Evolutionary conservation across 2,329 filamentous ascomycete genomes (phyloP).

Genomic region (Paraphoma chrysanthemicola): DNA sequence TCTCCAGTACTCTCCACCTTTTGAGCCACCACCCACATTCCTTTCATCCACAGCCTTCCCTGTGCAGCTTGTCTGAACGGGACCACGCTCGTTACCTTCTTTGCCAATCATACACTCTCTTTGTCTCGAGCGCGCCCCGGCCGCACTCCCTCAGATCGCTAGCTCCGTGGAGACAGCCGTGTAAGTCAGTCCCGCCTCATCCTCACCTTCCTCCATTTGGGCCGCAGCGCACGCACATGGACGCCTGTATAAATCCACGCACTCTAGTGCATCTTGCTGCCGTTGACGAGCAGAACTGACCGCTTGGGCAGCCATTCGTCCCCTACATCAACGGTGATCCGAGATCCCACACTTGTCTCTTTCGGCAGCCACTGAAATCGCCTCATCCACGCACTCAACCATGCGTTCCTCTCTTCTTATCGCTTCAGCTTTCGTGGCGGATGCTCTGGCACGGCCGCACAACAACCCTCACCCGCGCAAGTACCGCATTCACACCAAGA

Average conservation of each 20-base stretch:
- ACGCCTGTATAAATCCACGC: conserved; percentile 13
- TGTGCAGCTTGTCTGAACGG: conserved; percentile 29
- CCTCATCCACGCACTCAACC: conserved; percentile 13
- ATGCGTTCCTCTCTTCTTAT: conserved; percentile 39
- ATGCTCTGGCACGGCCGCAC: conserved; percentile 33
- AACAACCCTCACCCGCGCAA: conserved; percentile 15
- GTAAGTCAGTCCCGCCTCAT: conserved; percentile 15
- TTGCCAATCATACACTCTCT: conserved; percentile 25
- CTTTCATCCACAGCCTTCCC: conserved; percentile 25
- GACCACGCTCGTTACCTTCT: conserved; percentile 33
- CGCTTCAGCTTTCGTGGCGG: conserved; percentile 31
- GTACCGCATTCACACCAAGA: conserved; percentile 29
- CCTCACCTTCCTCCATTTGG: background rate
- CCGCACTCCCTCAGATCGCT: conserved; percentile 14
- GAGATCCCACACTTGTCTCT: conserved; percentile 10
- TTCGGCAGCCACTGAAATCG: conserved; percentile 6
- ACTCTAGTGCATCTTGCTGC: background rate
- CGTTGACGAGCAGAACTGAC: conserved; percentile 11
- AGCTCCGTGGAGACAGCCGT: conserved; percentile 8
- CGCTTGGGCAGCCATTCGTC: conserved; percentile 14
- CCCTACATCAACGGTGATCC: conserved; percentile 9
- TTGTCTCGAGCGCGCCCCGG: conserved; percentile 23
- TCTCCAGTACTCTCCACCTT: conserved; percentile 10
- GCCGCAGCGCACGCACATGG: conserved; percentile 3
- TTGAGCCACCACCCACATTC: conserved; percentile 27